A percentile compares a stretch with the other conserved stretches of the same genome.
Conservation (phyloP, 768 basidiomycete species). For the Polyporus arcularius region DNA sequence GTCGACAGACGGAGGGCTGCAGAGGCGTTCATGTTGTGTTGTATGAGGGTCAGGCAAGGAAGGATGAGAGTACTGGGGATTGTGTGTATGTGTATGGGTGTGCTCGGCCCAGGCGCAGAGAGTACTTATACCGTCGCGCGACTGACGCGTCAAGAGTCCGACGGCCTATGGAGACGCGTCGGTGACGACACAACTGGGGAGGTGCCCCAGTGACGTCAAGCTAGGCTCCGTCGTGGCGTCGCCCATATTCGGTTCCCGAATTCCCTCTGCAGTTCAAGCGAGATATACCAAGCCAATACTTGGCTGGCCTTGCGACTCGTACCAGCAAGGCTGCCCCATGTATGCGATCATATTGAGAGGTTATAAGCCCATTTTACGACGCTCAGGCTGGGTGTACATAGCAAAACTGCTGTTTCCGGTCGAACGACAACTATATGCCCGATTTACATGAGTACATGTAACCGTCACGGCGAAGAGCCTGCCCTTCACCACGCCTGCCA, state of each 20-base stretch:
- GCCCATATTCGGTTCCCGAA: no score
- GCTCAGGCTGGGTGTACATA: no score
- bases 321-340: no score
- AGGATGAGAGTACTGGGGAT: not conserved
- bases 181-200: constrained; percentile 10
- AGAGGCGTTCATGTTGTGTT: constrained; percentile 8
- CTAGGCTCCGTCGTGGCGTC: not conserved
- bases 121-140: constrained; percentile 7
- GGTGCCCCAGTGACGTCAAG: constrained; percentile 13
- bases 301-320: not conserved
- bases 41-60: not conserved
- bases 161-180: not conserved
- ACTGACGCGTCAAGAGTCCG: not conserved
- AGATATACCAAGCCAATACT: not conserved
- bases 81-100: not conserved
- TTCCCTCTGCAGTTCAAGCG: not conserved
- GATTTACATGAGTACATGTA: no score
- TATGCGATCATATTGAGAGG: no score
- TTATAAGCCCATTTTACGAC: no score
- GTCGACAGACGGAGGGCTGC: constrained; percentile 4
- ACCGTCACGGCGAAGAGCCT: no score
- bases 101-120: not conserved
- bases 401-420: no score
- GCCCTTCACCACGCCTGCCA: no score
- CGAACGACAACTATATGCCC: no score